Evolutionary conservation across 2,329 filamentous ascomycete species (phyloP).

Genomic region (Stagonosporopsis cucurbitacearum): DNA sequence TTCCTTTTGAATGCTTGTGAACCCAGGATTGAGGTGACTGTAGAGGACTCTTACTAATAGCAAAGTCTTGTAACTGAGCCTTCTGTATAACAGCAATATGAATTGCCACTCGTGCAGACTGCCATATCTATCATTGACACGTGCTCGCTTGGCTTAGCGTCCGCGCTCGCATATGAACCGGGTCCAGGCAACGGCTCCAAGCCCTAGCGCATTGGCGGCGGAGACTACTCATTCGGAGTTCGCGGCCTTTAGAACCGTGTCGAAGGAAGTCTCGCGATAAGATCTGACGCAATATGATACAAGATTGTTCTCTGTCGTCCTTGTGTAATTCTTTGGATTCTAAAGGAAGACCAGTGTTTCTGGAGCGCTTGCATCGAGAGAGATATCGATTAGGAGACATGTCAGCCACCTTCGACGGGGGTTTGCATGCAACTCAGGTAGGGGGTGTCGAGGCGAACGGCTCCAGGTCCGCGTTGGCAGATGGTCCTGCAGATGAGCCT

Average conservation of each 20-base stretch:
- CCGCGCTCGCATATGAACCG: slow-evolving; percentile 29
- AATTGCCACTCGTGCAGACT: background rate
- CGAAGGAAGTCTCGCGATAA: slow-evolving; percentile 3
- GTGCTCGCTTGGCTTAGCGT: slow-evolving; percentile 34
- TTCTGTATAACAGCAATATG: slow-evolving; percentile 23
- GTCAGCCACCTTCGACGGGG: background rate
- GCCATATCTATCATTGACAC: slow-evolving; percentile 8
- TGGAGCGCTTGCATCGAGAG: no score
- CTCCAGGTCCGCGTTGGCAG: slow-evolving; percentile 26
- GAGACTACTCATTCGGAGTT: slow-evolving; percentile 10
- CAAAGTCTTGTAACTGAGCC: background rate
- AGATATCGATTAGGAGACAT: background rate
- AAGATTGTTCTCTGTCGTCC: background rate
- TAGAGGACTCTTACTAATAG: background rate
- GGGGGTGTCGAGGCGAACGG: slow-evolving; percentile 27
- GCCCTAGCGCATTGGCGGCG: slow-evolving; percentile 6
- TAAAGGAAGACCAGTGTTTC: background rate
- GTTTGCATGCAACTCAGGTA: slow-evolving; percentile 15
- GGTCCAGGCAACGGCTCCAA: slow-evolving; percentile 8
- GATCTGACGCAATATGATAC: slow-evolving; percentile 15
- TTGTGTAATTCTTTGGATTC: background rate
- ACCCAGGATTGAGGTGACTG: background rate
- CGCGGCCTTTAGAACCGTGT: slow-evolving; percentile 1
- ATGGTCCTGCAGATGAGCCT: slow-evolving; percentile 7
- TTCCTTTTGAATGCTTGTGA: background rate